Evolutionary conservation across 257 asterid genomes (phyloP).

Genomic region (Plantago ovata): DNA sequence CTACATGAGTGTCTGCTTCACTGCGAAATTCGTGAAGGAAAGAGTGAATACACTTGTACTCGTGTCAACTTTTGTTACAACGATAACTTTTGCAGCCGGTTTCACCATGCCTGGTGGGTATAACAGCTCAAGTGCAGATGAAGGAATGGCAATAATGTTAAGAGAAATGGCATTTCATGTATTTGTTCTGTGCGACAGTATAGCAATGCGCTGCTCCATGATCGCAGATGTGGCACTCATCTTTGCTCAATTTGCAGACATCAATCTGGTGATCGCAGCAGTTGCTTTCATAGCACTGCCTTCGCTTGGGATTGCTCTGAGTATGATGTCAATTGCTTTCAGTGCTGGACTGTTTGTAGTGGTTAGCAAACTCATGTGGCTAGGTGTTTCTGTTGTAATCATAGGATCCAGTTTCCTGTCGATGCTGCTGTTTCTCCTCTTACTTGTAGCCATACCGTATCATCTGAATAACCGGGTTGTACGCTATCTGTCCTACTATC

Average conservation of each 20-base stretch:
- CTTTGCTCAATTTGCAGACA: slow-evolving; percentile 40
- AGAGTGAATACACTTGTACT: slow-evolving; percentile 35
- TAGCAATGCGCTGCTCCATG: slow-evolving; percentile 36
- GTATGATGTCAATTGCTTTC: slow-evolving; percentile 40
- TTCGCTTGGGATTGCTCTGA: slow-evolving; percentile 25
- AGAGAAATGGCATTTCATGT: slow-evolving; percentile 23
- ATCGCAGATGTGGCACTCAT: slow-evolving; percentile 30
- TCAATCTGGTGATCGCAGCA: slow-evolving; percentile 13
- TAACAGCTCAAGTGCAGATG: slow-evolving; percentile 13
- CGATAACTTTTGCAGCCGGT: slow-evolving; percentile 39
- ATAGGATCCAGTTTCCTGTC: slow-evolving; percentile 21
- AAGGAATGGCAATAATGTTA: slow-evolving; percentile 38
- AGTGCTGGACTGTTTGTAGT: slow-evolving; percentile 30
- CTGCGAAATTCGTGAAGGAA: slow-evolving; percentile 19
- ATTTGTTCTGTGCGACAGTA: slow-evolving; percentile 33
- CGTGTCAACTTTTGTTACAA: slow-evolving; percentile 34
- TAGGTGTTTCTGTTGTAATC: slow-evolving; percentile 23
- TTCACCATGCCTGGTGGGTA: slow-evolving; percentile 45
- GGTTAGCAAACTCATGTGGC: slow-evolving; percentile 35
- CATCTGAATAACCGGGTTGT: slow-evolving; percentile 12
- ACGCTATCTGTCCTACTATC: slow-evolving; percentile 25
- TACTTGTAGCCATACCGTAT: slow-evolving; percentile 10
- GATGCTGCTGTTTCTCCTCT: slow-evolving; percentile 11
- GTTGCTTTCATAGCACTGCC: slow-evolving; percentile 24
- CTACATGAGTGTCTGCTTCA: not conserved